Base-by-base conservation (phyloP, 1,284 basidiomycete species). In the Trametes versicolor region DNA sequence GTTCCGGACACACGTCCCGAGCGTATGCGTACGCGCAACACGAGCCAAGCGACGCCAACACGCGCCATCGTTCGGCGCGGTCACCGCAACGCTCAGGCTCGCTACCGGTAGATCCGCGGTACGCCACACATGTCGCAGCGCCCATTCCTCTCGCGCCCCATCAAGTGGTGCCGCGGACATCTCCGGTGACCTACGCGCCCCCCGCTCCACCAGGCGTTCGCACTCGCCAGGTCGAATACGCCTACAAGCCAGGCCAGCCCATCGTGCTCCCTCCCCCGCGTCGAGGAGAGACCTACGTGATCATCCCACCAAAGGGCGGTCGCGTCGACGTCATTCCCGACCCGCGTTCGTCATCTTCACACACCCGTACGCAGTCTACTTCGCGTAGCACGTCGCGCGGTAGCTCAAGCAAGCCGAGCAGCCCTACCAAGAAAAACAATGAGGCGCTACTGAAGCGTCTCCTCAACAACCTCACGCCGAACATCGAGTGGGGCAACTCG, bases 401-500 rank as follows among this genome's bases (percentile, higher is more conserved):
- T 37, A 25, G 21, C 23, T 48, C 45, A 4, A 63, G 69, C 59
- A 68, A 64, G 62, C 54, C 67, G 32, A 58, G 63, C 48, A 72
- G 70, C 58, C 70, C 66, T 27, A 71, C 70, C 32, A 72, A 72
- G 58, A 63, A 66, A 56, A 60, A 62, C 50, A 65, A 59, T 32
- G 59, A 66, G 48, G 71, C 73, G 45, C 61, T 76, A 21, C 63
- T 76, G 61, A 75, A 74, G 69, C 70, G 74, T 17, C 65, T 76
- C 27, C 67, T 75, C 67, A 66, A 68, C 15, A 66, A 63, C 61
- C 63, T 74, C 36, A 69, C 66, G 49, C 66, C 68, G 23, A 69
- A 62, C 41, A 62, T 69, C 55, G 68, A 69, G 43, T 69, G 68
- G 68, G 68, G 61, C 56, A 41, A 57, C 59, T 61, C 52, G 39